These are phyloP conservation scores for Fusarium sp. DNA, from an alignment of 2,329 filamentous ascomycete genomes.

Conservation along the genomic window DNA sequence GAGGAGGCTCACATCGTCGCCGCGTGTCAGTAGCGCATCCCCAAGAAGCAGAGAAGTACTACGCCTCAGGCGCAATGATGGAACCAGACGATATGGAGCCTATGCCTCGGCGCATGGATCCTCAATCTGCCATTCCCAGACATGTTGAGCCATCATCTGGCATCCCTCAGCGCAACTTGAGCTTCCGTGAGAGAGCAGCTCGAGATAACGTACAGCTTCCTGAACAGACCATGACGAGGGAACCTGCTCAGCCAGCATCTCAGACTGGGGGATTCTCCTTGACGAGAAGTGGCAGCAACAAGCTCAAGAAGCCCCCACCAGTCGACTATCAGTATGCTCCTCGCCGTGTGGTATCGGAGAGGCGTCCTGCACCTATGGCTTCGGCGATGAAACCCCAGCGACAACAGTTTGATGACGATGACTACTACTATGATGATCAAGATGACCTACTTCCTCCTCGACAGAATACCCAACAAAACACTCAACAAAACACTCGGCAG, in stretches of 20 bases:
- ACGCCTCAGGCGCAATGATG: constrained; percentile 36
- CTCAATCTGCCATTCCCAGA: constrained; percentile 54
- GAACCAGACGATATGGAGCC: constrained; percentile 31
- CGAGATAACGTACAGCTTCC: constrained; percentile 55
- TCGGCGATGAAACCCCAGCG: constrained; percentile 19
- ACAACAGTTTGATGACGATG: constrained; percentile 25
- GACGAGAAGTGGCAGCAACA: constrained; percentile 65
- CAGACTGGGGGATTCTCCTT: constrained; percentile 52
- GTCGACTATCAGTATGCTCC: constrained; percentile 59
- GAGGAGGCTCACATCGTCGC: constrained; percentile 30
- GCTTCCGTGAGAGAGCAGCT: constrained; percentile 68
- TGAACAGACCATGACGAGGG: constrained; percentile 40
- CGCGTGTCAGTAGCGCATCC: constrained; percentile 36
- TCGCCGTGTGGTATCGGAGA: constrained; percentile 56
- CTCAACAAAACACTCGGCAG: constrained; percentile 17
- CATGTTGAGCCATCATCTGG: constrained; percentile 52
- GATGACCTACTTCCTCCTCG: constrained; percentile 22
- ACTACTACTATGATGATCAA: constrained; percentile 34
- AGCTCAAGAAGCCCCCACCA: constrained; percentile 67
- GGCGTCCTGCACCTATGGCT: constrained; percentile 34
- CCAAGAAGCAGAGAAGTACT: constrained; percentile 32
- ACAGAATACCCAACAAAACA: constrained; percentile 10
- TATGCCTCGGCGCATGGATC: constrained; percentile 29
- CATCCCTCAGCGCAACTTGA: constrained; percentile 65
- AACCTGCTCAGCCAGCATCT: constrained; percentile 43